Conservation (phyloP, 2,329 filamentous ascomycete species). For the Trichoderma pleuroti region DNA sequence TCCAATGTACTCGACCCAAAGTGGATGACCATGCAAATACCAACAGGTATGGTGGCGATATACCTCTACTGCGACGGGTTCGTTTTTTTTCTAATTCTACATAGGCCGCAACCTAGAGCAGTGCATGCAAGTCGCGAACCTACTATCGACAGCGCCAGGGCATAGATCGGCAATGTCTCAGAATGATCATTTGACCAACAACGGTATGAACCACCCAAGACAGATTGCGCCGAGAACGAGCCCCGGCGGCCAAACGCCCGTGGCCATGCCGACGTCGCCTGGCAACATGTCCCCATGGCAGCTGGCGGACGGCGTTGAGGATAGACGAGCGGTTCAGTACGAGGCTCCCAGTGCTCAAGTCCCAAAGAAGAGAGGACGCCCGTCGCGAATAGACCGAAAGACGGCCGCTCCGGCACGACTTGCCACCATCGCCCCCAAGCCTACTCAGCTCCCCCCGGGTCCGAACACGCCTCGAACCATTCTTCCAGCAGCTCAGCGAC, state of each 20-base stretch:
- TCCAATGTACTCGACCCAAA: conserved; percentile 39
- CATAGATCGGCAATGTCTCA: conserved; percentile 8
- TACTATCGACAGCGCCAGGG: conserved; percentile 31
- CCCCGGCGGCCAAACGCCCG: background rate
- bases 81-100: background rate
- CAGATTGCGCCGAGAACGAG: conserved; percentile 6
- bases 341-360: conserved; percentile 7
- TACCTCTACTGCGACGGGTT: background rate
- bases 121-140: conserved; percentile 41
- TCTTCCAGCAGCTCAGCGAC: conserved; percentile 14
- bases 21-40: conserved; percentile 49
- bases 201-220: conserved; percentile 7
- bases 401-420: conserved; percentile 33
- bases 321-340: conserved; percentile 13
- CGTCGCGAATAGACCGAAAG: conserved; percentile 43
- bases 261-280: background rate
- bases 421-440: conserved; percentile 33
- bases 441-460: conserved; percentile 19
- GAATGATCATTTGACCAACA: conserved; percentile 9
- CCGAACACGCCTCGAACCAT: conserved; percentile 16
- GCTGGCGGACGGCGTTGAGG: conserved; percentile 21
- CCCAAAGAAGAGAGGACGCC: conserved; percentile 41
- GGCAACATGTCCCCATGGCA: conserved; percentile 26
- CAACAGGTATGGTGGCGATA: conserved; percentile 37
- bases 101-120: conserved; percentile 47